phyloP scores from a whole-genome alignment of 179 eudicot species.

The Beta corolliflora region DNA sequence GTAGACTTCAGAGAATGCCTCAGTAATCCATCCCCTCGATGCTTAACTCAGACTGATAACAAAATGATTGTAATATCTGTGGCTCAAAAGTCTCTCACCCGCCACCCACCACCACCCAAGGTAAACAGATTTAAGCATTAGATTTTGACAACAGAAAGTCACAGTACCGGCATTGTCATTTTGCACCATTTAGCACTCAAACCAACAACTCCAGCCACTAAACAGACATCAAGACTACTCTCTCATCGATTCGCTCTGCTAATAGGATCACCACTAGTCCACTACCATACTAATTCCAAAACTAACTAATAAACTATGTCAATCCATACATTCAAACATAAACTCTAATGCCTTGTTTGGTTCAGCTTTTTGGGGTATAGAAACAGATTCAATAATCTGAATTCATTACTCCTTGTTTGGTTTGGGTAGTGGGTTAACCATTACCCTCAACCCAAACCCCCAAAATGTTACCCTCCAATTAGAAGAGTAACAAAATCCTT shows the following conservation, averaged over 20 bases:
- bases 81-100: not conserved
- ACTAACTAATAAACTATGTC: not conserved
- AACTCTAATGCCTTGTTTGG: too few species aligned
- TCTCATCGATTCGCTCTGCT: not conserved
- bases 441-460: too few species aligned
- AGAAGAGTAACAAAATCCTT: too few species aligned
- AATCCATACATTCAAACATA: not conserved
- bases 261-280: not conserved
- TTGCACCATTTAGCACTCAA: not conserved
- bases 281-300: not conserved
- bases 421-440: too few species aligned
- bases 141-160: not conserved
- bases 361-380: too few species aligned
- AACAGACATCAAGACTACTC: not conserved
- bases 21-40: not conserved
- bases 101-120: not conserved
- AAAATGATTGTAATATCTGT: not conserved
- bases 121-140: not conserved
- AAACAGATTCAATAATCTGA: too few species aligned
- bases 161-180: not conserved
- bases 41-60: not conserved
- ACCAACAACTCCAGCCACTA: not conserved
- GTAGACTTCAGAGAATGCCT: too few species aligned
- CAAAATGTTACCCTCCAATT: too few species aligned
- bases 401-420: too few species aligned